Evolutionary conservation across 805 yeast species (phyloP), one percentile per base, ranked within the genome.

Genomic region (Cyberlindnera suaveolens): DNA sequence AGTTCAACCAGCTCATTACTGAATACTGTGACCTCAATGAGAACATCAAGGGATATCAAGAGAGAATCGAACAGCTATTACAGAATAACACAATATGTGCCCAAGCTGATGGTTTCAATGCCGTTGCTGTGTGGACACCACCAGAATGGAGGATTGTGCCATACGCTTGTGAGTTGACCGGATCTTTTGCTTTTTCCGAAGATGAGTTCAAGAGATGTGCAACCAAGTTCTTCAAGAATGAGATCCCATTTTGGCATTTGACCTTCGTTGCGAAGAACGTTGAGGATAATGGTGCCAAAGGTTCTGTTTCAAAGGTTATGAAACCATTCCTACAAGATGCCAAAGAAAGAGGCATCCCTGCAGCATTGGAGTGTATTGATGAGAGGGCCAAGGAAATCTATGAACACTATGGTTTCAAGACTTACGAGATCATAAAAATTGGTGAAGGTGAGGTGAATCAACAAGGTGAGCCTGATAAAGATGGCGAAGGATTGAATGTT

Each of bases 81-180:
- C 42, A 27, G 16, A 36, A 44, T 29, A 44, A 45, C 15, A 47
- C 57, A 3, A 31, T 43, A 2, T 46, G 50, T 10, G 36, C 45
- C 3, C 41, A 49, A 15, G 18, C 42, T n/a, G 50, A 46, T 20
- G 50, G 44, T n/a, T 43, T 31, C 13, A 26, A 41, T 15, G 46
- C 57, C 5, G 32, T 54, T 18, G 49, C 49, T 1, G 49, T 53
- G 6, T 53, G 57, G 57, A 49, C 50, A 36, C 54, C 56, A 17
- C 57, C 59, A 15, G 51, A 48, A 18, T 45, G 32, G 15, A 44
- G 44, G 13, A 41, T 40, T 29, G 41, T 44, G 17, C 49, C 44
- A 15, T 48, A 45, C 15, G 18, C 31, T 23, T 40, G 38, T 20
- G 46, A 40, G 13, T 31, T 41, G 15, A 44, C 44, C n/a, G 41